These are phyloP conservation scores for Argentina anserina DNA, from an alignment of 306 rosid genomes.

Conservation along the genomic window DNA sequence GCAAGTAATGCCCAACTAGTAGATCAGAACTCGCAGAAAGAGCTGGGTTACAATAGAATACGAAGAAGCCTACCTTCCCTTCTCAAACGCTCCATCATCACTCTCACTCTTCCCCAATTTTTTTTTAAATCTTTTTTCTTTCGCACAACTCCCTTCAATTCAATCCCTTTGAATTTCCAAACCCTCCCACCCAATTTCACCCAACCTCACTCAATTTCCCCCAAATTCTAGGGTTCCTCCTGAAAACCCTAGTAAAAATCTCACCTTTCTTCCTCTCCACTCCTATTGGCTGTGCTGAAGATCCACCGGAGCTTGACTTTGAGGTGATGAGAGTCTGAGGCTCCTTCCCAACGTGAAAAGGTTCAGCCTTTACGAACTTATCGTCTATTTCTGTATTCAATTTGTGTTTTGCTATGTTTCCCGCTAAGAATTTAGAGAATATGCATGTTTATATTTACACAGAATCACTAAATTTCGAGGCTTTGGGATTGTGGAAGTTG, in stretches of 20 bases:
- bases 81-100: slow-evolving; percentile 16
- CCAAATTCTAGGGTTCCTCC: slow-evolving; percentile 30
- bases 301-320: slow-evolving; percentile 11
- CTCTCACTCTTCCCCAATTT: neutral
- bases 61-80: slow-evolving; percentile 32
- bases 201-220: neutral
- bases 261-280: neutral
- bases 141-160: neutral
- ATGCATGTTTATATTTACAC: neutral
- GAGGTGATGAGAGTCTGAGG: neutral
- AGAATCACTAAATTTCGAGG: slow-evolving; percentile 4
- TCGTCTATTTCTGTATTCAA: neutral
- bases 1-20: slow-evolving; percentile 2
- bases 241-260: slow-evolving; percentile 24
- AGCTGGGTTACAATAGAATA: slow-evolving; percentile 22
- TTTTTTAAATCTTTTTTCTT: neutral
- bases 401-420: slow-evolving; percentile 8
- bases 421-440: slow-evolving; percentile 8
- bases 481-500: slow-evolving; percentile 9
- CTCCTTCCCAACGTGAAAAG: slow-evolving; percentile 4
- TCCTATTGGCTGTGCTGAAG: slow-evolving; percentile 14
- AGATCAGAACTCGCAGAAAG: slow-evolving; percentile 8
- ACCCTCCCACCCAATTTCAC: slow-evolving; percentile 9
- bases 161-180: slow-evolving; percentile 1
- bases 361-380: slow-evolving; percentile 19